Conservation (phyloP, 805 yeast species). For the Babjeviella inositovora region DNA sequence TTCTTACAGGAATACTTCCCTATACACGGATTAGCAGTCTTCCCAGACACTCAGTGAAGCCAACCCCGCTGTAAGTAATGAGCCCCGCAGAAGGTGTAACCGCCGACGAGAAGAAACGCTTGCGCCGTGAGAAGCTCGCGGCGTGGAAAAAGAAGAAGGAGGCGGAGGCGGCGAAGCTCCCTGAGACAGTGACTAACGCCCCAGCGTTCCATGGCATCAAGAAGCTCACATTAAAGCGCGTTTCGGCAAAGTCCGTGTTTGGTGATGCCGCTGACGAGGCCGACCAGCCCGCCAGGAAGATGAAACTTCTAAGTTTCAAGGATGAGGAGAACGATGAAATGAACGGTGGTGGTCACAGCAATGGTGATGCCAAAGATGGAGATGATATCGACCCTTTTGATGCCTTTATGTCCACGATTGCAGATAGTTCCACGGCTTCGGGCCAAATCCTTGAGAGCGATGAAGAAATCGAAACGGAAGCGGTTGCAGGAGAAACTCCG, state of each 20-base stretch:
- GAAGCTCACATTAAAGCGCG: conserved; percentile 1
- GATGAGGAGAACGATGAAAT: conserved; percentile 1
- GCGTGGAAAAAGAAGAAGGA: conserved; percentile 46
- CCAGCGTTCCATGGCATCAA: neutral
- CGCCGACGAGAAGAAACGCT: conserved; percentile 16
- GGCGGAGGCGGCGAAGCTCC: conserved; percentile 5
- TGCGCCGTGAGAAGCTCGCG: conserved; percentile 35
- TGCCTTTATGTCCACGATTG: conserved; percentile 18
- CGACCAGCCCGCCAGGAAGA: conserved; percentile 7
- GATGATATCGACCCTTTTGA: conserved; percentile 28
- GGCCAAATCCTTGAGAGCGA: conserved; percentile 8
- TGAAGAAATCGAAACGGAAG: conserved; percentile 15
- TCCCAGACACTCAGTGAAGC: too few relatives aligned
- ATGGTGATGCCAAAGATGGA: conserved; percentile 7
- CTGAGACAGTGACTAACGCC: conserved; percentile 5
- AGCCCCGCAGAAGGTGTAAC: too few relatives aligned
- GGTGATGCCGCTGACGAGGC: conserved; percentile 14
- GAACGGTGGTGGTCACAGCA: conserved; percentile 1
- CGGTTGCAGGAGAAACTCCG: conserved; percentile 15
- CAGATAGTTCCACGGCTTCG: conserved; percentile 2
- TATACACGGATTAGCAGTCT: too few relatives aligned
- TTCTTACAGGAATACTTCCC: too few relatives aligned
- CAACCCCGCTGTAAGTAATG: too few relatives aligned
- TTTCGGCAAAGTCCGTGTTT: conserved; percentile 6
- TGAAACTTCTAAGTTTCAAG: conserved; percentile 5